Percentiles rank a stretch among this genome's conserved stretches.
phyloP scores from a whole-genome alignment of 78 protist genomes.

The Pelomyxa schiedti region DNA sequence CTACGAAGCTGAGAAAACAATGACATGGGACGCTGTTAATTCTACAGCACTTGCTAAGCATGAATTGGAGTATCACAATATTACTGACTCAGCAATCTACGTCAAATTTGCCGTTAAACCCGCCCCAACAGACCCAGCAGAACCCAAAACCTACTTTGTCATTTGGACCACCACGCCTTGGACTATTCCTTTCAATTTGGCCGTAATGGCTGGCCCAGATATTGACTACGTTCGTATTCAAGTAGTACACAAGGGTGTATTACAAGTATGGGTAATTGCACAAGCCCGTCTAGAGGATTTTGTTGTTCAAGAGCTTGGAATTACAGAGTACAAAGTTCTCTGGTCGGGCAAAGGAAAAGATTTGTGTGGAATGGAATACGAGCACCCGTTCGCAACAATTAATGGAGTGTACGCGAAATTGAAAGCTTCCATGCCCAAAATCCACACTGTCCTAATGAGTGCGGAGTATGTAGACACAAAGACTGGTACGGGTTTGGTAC shows the following conservation, averaged over 20 bases:
- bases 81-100: background rate
- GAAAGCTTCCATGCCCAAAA: background rate
- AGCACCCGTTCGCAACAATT: background rate
- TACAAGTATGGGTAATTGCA: background rate
- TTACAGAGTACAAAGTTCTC: background rate
- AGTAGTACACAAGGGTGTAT: background rate
- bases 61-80: slow-evolving; percentile 2
- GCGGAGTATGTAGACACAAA: background rate
- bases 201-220: background rate
- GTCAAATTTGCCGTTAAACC: background rate
- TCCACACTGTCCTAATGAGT: background rate
- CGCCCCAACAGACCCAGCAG: background rate
- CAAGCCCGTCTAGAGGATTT: background rate
- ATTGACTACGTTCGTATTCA: background rate
- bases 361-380: background rate
- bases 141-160: background rate
- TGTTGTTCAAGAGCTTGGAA: background rate
- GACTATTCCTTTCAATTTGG: slow-evolving; percentile 11
- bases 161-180: slow-evolving; percentile 16
- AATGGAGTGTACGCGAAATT: background rate
- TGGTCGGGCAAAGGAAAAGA: background rate
- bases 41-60: background rate
- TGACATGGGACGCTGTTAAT: slow-evolving; percentile 7
- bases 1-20: background rate
- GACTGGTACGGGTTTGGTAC: background rate